Evolutionary conservation across 2,329 filamentous ascomycete species (phyloP).

Genomic region (Colletotrichum spinosum): DNA sequence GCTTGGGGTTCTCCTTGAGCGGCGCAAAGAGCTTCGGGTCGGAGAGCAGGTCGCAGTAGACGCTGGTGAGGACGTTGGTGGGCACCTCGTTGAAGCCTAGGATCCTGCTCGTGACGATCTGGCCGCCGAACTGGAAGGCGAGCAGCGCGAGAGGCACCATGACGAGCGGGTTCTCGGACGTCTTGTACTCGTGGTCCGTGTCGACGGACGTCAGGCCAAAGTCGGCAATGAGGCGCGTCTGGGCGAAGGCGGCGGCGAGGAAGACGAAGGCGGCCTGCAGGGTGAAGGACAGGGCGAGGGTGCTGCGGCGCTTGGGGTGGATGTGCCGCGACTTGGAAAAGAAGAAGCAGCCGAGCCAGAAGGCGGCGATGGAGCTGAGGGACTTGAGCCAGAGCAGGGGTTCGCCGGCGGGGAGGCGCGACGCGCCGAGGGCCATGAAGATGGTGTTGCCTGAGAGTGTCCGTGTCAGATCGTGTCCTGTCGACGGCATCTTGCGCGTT

Average conservation of each 20-base stretch:
- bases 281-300: conserved; percentile 61
- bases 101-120: conserved; percentile 62
- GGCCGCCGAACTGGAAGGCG: conserved; percentile 65
- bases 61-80: conserved; percentile 65
- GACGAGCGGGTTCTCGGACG: conserved; percentile 51
- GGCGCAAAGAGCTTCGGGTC: conserved; percentile 60
- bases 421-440: conserved; percentile 70
- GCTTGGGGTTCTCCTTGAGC: conserved; percentile 56
- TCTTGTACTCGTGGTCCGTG: conserved; percentile 31
- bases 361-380: conserved; percentile 63
- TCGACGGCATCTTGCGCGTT: too few relatives aligned
- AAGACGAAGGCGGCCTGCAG: conserved; percentile 63
- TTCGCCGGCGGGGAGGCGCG: conserved; percentile 60
- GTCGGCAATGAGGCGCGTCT: conserved; percentile 57
- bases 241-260: conserved; percentile 63
- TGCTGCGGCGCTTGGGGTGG: conserved; percentile 53
- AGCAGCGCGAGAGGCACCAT: conserved; percentile 60
- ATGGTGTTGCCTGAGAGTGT: conserved; percentile 65
- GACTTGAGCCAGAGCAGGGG: conserved; percentile 66
- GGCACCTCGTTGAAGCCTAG: conserved; percentile 66
- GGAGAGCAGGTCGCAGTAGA: conserved; percentile 65
- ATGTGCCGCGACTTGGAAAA: conserved; percentile 52
- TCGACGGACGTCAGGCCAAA: conserved; percentile 45
- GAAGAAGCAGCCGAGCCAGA: conserved; percentile 64
- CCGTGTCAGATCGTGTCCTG: not conserved